A percentile compares a stretch with the other conserved stretches of the same genome.
These are phyloP conservation scores for Lepidium aucheri DNA, from an alignment of 345 rosid species.

Conservation along the genomic window DNA sequence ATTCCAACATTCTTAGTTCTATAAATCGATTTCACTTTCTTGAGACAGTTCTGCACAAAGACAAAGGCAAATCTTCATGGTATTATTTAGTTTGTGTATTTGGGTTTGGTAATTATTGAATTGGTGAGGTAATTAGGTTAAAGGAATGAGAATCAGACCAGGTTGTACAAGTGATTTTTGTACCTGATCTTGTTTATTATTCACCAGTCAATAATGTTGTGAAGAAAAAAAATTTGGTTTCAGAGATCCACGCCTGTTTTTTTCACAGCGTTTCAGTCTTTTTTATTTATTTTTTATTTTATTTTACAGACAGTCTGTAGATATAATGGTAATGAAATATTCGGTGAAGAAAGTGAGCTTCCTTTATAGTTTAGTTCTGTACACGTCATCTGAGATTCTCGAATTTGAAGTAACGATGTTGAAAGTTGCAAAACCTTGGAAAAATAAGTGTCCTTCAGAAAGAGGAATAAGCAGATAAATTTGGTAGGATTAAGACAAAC, in stretches of 20 bases:
- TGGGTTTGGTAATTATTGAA: constrained; percentile 1
- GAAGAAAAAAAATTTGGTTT: not conserved
- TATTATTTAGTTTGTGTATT: not conserved
- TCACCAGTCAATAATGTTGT: constrained; percentile 8
- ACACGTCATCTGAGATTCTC: constrained; percentile 7
- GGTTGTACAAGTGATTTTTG: not conserved
- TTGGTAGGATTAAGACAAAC: constrained; percentile 20
- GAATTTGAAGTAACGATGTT: constrained; percentile 15
- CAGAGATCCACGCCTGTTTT: constrained; percentile 17
- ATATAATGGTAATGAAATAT: constrained; percentile 10
- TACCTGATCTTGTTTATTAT: not conserved
- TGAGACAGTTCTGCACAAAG: not conserved
- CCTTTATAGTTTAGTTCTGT: not conserved
- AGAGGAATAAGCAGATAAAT: not conserved
- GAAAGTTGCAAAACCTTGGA: constrained; percentile 1
- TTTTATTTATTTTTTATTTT: not conserved
- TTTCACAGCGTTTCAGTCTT: constrained; percentile 11
- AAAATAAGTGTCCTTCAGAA: not conserved
- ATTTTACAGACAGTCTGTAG: not conserved
- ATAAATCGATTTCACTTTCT: not conserved
- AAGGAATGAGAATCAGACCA: not conserved
- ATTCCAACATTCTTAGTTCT: constrained; percentile 2
- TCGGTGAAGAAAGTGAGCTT: constrained; percentile 8
- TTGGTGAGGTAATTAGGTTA: constrained; percentile 8
- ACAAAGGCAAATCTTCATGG: not conserved